These are phyloP conservation scores for Solanum microdontum DNA, from an alignment of 257 asterid species.

Conservation along the genomic window DNA sequence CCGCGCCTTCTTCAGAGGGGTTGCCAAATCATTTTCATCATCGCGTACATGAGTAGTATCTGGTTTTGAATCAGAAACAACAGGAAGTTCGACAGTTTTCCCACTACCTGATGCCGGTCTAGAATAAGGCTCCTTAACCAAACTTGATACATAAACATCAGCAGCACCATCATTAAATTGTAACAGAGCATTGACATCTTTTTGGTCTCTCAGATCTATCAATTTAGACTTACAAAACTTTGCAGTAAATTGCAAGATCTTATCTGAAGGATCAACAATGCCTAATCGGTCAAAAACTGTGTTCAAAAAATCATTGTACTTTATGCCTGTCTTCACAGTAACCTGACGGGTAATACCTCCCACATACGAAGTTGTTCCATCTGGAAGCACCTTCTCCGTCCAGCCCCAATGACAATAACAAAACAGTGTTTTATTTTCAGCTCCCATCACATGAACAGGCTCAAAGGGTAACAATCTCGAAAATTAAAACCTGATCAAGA, in stretches of 20 bases:
- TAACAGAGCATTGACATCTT: background rate
- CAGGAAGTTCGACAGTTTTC: constrained; percentile 13
- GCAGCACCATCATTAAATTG: background rate
- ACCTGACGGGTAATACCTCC: background rate
- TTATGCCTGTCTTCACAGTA: background rate
- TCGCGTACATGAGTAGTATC: constrained; percentile 23
- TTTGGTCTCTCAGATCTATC: background rate
- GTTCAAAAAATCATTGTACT: background rate
- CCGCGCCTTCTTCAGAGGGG: constrained; percentile 21
- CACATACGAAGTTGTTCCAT: background rate
- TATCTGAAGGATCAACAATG: background rate
- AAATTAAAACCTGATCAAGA: background rate
- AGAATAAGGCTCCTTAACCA: background rate
- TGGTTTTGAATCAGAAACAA: constrained; percentile 24
- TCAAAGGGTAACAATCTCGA: background rate
- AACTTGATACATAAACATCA: background rate
- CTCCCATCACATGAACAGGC: background rate
- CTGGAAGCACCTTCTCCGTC: background rate
- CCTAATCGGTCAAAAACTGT: background rate
- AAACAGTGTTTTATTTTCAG: background rate
- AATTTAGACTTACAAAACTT: background rate
- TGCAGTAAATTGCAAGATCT: background rate
- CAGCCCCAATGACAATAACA: background rate
- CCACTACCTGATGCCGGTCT: constrained; percentile 5
- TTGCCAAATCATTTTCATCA: constrained; percentile 21